Evolutionary conservation across 495 filamentous ascomycete species (phyloP).

Genomic region (Annulohypoxylon bovei): DNA sequence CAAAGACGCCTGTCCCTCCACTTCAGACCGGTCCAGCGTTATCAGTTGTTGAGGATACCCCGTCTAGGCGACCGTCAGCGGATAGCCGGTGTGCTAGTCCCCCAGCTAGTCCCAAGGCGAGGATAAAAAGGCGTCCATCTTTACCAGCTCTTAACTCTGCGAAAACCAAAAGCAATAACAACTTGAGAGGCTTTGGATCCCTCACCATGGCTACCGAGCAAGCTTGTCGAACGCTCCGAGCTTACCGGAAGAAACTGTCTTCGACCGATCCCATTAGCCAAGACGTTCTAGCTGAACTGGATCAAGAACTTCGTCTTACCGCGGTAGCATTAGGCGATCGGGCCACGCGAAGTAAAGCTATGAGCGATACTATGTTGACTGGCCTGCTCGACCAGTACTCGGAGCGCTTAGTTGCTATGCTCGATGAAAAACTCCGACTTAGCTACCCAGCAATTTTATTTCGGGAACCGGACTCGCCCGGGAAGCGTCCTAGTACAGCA

Average conservation of each 20-base stretch:
- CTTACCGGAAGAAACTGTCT: constrained; percentile 83
- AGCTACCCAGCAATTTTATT: constrained; percentile 41
- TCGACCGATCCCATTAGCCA: constrained; percentile 69
- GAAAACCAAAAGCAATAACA: constrained; percentile 61
- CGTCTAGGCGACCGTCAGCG: constrained; percentile 51
- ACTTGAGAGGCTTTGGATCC: constrained; percentile 66
- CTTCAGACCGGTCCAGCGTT: constrained; percentile 45
- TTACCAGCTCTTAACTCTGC: constrained; percentile 68
- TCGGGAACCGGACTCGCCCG: constrained; percentile 43
- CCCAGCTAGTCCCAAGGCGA: constrained; percentile 57
- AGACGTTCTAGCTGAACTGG: constrained; percentile 76
- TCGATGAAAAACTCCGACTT: constrained; percentile 73
- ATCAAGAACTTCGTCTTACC: constrained; percentile 81
- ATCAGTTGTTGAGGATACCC: constrained; percentile 50
- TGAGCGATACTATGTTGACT: constrained; percentile 68
- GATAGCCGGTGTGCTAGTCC: constrained; percentile 56
- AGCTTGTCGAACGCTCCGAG: constrained; percentile 77
- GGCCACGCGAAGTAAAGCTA: constrained; percentile 59
- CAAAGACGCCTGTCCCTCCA: constrained; percentile 48
- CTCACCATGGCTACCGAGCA: constrained; percentile 82
- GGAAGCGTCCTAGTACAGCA: constrained; percentile 43
- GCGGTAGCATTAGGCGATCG: constrained; percentile 72
- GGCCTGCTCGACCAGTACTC: constrained; percentile 77
- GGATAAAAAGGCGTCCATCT: constrained; percentile 58
- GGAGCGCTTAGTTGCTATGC: constrained; percentile 72